Evolutionary conservation across 805 yeast genomes (phyloP).

Genomic region (Saccharomycopsis sp.): DNA sequence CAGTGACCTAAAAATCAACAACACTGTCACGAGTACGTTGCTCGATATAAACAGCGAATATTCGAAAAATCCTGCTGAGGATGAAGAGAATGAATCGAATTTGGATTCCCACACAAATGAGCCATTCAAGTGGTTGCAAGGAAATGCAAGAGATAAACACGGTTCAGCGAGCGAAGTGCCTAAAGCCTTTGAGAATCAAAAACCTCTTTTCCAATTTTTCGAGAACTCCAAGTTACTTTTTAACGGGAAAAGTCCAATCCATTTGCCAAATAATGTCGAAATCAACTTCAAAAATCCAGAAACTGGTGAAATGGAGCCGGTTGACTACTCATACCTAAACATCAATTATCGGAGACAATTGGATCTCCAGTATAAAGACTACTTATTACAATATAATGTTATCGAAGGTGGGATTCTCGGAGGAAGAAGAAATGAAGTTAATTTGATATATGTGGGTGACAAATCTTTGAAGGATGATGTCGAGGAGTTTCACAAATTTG

Average conservation of each 20-base stretch:
- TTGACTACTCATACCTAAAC: constrained; percentile 37
- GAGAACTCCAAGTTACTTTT: constrained; percentile 31
- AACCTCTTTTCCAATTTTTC: constrained; percentile 34
- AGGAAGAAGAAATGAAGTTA: constrained; percentile 42
- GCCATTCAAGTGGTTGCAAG: constrained; percentile 10
- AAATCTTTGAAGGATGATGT: constrained; percentile 1
- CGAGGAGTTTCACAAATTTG: constrained; percentile 7
- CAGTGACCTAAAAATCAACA: constrained; percentile 40
- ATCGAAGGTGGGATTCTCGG: constrained; percentile 49
- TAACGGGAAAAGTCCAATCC: constrained; percentile 30
- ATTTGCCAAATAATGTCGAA: constrained; percentile 28
- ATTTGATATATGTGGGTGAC: constrained; percentile 32
- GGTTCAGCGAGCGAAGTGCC: constrained; percentile 23
- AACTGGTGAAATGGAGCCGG: constrained; percentile 27
- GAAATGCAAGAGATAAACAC: constrained; percentile 27
- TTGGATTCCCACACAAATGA: background rate
- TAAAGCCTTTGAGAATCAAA: constrained; percentile 23
- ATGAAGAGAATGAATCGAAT: background rate
- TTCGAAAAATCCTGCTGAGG: constrained; percentile 6
- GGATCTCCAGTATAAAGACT: constrained; percentile 31
- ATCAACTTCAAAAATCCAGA: constrained; percentile 30
- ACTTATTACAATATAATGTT: constrained; percentile 34
- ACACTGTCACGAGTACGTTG: constrained; percentile 32
- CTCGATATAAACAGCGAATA: constrained; percentile 22
- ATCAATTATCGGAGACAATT: constrained; percentile 36